Conservation (phyloP, 2,329 filamentous ascomycete genomes). For the Fusarium fujikuroi region DNA sequence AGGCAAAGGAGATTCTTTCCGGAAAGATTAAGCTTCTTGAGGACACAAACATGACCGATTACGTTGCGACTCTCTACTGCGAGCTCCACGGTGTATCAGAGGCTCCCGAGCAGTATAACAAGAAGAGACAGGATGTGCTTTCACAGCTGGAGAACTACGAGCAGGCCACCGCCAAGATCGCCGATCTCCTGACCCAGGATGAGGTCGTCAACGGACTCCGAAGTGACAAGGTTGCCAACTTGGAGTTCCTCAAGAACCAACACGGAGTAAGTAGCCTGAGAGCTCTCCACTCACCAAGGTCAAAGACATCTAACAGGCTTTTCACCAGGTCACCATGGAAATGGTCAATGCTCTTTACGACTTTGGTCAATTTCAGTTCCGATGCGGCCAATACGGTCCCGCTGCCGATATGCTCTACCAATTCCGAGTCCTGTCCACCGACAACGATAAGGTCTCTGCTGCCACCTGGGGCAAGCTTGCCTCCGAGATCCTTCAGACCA, state of each 20-base stretch:
- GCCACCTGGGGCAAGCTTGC: conserved; percentile 99
- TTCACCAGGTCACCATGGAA: conserved; percentile 78
- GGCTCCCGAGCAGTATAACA: conserved; percentile 84
- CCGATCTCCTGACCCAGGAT: conserved; percentile 85
- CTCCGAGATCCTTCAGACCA: conserved; percentile 92
- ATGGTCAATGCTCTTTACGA: conserved; percentile 98
- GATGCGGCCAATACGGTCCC: conserved; percentile 91
- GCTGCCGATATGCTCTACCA: conserved; percentile 95
- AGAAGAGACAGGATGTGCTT: conserved; percentile 90
- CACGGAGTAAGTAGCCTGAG: conserved; percentile 74
- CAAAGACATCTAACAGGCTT: conserved; percentile 30
- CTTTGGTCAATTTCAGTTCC: conserved; percentile 97
- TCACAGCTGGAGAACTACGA: conserved; percentile 84
- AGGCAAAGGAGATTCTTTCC: conserved; percentile 77
- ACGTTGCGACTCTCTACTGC: conserved; percentile 90
- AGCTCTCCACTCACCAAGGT: background rate
- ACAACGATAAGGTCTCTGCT: conserved; percentile 95
- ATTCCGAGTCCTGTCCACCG: conserved; percentile 97
- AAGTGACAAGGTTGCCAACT: conserved; percentile 98
- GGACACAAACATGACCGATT: conserved; percentile 99
- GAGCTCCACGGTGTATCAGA: conserved; percentile 85
- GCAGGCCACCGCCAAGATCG: conserved; percentile 89
- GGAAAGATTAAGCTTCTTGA: conserved; percentile 95
- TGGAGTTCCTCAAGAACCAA: conserved; percentile 97
- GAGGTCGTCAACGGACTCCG: conserved; percentile 90